Base-by-base conservation (phyloP, 495 filamentous ascomycete species). In the Talaromyces borbonicus region DNA sequence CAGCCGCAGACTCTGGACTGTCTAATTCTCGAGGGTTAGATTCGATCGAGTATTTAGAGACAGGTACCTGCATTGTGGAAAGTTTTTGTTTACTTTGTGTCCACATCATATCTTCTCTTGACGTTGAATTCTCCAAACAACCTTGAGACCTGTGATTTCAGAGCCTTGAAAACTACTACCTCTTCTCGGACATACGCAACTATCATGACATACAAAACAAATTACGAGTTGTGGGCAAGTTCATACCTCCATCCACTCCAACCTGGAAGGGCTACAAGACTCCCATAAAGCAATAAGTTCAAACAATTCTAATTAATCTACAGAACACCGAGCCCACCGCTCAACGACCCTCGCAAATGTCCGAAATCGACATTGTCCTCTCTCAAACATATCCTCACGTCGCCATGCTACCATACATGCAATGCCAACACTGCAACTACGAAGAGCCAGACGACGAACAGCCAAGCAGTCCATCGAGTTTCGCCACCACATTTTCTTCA, bases 201-300 rank as follows among this genome's bases (percentile, higher is more conserved):
- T 49, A 59, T 37, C 30, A 71, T 63, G 59, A 59, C 56, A 39
- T 71, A 71, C 60, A 68, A 66, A 33, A 63, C 57, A 49, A 71
- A 71, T 58, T 71, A 68, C 48, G 65, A 71, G 43, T 58, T 64
- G 35, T 65, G 67, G 46, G 60, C 65, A 49, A 57, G 62, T 62
- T 23, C 9, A 16, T 9, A 8, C 22, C 40, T 5, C 14, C n/a
- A 8, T 33, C 19, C 19, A 3, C n/a, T 12, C 11, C 12, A 4
- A 22, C 15, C 1, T 19, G 12, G 19, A 15, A 22, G 8, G 19
- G 5, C 19, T 33, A 27, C 16, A 14, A 22, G 22, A 18, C 38
- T 39, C n/a, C n/a, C n/a, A n/a, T n/a, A n/a, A n/a, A n/a, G n/a
- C n/a, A n/a, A n/a, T n/a, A n/a, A n/a, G n/a, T n/a, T n/a, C n/a